phyloP scores from a whole-genome alignment of 1,284 basidiomycete species.

The Cryptococcus sp. region DNA sequence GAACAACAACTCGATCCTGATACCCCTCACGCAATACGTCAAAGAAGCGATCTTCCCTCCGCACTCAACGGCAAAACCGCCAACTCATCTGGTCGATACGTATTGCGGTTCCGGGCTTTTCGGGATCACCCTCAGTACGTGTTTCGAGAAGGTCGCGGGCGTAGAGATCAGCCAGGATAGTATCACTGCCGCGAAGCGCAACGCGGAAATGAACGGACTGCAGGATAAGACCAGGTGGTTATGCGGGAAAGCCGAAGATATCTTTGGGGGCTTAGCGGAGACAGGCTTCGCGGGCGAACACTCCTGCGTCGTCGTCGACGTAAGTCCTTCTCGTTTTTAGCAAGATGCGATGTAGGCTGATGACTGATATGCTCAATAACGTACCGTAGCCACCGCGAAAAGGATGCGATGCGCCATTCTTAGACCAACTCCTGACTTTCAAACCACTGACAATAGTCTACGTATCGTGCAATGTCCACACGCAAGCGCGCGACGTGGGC shows the following conservation, averaged over 20 bases:
- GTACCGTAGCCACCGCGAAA: constrained; percentile 74
- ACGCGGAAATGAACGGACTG: constrained; percentile 72
- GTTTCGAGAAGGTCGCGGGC: constrained; percentile 79
- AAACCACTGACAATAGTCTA: constrained; percentile 75
- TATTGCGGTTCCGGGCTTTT: constrained; percentile 91
- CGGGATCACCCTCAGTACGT: constrained; percentile 78
- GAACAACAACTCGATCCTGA: constrained; percentile 93
- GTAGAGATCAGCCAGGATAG: constrained; percentile 76
- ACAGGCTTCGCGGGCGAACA: constrained; percentile 44
- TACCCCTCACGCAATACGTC: constrained; percentile 79
- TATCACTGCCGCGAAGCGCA: constrained; percentile 79
- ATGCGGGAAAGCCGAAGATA: constrained; percentile 61
- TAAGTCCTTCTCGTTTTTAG: constrained; percentile 29
- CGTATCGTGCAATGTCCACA: constrained; percentile 84
- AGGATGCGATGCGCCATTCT: constrained; percentile 80
- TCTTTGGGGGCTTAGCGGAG: constrained; percentile 54
- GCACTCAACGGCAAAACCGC: constrained; percentile 32
- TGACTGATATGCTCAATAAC: background rate
- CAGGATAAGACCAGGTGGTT: constrained; percentile 54
- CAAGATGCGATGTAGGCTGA: too few species aligned
- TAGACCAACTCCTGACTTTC: constrained; percentile 75
- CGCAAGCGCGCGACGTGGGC: constrained; percentile 55
- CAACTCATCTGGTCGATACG: constrained; percentile 85
- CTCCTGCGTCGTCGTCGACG: constrained; percentile 52
- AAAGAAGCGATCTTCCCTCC: constrained; percentile 67